Evolutionary conservation across 495 filamentous ascomycete genomes (phyloP).

Genomic region (Cercophora sp.): DNA sequence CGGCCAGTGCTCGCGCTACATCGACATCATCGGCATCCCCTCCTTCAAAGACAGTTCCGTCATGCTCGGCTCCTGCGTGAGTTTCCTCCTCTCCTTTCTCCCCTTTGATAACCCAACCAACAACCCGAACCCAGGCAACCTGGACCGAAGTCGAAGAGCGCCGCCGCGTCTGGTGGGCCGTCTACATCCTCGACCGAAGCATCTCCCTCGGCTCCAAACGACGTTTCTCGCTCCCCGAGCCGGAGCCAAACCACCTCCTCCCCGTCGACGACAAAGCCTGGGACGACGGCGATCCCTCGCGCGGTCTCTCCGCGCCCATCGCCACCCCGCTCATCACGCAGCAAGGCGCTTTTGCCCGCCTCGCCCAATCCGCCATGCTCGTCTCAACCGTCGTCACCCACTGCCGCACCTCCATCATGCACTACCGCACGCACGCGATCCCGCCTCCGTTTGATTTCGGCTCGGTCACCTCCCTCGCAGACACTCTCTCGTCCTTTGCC

Average conservation of each 20-base stretch:
- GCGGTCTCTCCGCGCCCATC: conserved; percentile 10
- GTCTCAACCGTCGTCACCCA: conserved; percentile 25
- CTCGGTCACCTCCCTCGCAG: conserved; percentile 7
- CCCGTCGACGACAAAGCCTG: conserved; percentile 45
- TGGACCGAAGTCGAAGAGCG: conserved; percentile 52
- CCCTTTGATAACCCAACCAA: no score
- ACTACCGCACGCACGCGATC: conserved; percentile 1
- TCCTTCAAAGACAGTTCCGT: conserved; percentile 23
- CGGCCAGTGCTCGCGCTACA: conserved; percentile 40
- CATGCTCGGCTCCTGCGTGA: conserved; percentile 33
- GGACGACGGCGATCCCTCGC: conserved; percentile 33
- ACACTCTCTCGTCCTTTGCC: conserved; percentile 14
- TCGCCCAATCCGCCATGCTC: conserved; percentile 34
- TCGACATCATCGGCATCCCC: conserved; percentile 46
- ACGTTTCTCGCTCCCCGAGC: conserved; percentile 40
- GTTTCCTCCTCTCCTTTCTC: no score
- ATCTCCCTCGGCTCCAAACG: conserved; percentile 44
- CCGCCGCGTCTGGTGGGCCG: conserved; percentile 47
- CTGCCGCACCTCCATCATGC: conserved; percentile 12
- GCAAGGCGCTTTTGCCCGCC: conserved; percentile 35
- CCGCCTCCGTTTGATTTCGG: conserved; percentile 11
- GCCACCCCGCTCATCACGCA: conserved; percentile 21
- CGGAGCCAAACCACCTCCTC: conserved; percentile 32
- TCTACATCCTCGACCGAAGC: conserved; percentile 46
- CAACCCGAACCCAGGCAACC: conserved; percentile 30